phyloP scores from a whole-genome alignment of 495 filamentous ascomycete genomes.

The Daldinia grandis region DNA sequence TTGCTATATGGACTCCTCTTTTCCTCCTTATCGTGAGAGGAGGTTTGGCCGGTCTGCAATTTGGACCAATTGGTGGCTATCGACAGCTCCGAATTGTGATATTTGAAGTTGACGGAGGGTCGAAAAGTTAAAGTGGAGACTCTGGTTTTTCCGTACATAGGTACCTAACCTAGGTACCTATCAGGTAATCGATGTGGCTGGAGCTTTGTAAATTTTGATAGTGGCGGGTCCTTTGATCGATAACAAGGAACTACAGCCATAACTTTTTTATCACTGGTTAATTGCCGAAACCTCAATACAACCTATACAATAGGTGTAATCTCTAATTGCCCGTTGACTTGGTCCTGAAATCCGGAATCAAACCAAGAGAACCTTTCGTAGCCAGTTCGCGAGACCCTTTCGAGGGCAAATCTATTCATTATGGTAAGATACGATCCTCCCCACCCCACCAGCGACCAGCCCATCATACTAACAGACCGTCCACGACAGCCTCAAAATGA shows the following conservation, averaged over 20 bases:
- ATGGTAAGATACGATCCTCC: slow-evolving; percentile 22
- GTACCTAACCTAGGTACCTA: background rate
- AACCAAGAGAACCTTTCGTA: background rate
- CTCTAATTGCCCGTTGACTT: background rate
- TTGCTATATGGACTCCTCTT: background rate
- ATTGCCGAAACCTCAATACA: slow-evolving; percentile 3
- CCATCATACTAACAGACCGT: slow-evolving; percentile 1
- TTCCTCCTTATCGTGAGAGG: background rate
- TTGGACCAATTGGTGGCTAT: slow-evolving; percentile 13
- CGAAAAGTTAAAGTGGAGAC: slow-evolving; percentile 43
- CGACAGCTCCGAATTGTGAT: slow-evolving; percentile 17
- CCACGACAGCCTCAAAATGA: slow-evolving; percentile 81
- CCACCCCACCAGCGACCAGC: background rate
- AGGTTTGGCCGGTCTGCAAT: background rate
- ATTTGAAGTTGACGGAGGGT: slow-evolving; percentile 24
- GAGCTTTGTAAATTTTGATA: slow-evolving; percentile 35
- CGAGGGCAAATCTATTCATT: slow-evolving; percentile 41
- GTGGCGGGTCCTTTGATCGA: slow-evolving; percentile 26
- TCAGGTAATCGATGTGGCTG: slow-evolving; percentile 27
- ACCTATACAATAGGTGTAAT: background rate
- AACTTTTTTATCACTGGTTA: slow-evolving; percentile 36
- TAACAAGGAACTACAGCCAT: slow-evolving; percentile 22
- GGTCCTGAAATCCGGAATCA: background rate
- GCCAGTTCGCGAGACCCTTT: slow-evolving; percentile 38
- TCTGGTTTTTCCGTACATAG: slow-evolving; percentile 11